Percentiles rank a stretch among this genome's conserved stretches.
phyloP scores from a whole-genome alignment of 164 flowering plant genomes.

The Houttuynia cordata region DNA sequence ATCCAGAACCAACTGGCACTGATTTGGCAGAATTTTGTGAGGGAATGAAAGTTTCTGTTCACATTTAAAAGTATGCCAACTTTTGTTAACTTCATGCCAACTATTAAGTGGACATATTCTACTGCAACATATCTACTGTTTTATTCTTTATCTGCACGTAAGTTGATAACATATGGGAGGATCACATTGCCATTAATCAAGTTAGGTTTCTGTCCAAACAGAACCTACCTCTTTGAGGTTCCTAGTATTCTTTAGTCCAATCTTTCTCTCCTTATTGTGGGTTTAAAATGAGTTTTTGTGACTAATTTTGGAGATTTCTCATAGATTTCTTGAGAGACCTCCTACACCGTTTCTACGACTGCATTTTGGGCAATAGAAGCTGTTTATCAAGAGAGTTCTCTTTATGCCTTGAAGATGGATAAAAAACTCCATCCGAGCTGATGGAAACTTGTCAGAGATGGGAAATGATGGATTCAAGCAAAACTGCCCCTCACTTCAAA shows the following conservation, averaged over 20 bases:
- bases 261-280: not conserved
- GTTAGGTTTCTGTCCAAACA: not conserved
- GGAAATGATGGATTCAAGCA: conserved; percentile 61
- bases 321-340: conserved; percentile 58
- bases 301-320: not conserved
- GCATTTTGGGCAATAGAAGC: conserved; percentile 87
- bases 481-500: conserved; percentile 46
- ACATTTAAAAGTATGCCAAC: too few relatives aligned
- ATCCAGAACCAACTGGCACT: too few relatives aligned
- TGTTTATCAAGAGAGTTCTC: conserved; percentile 76
- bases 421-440: conserved; percentile 51
- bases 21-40: too few relatives aligned
- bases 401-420: conserved; percentile 50
- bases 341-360: conserved; percentile 55
- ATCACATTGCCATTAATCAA: too few relatives aligned
- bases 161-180: too few relatives aligned
- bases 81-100: too few relatives aligned
- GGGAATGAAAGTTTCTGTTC: too few relatives aligned
- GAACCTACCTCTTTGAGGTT: not conserved
- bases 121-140: too few relatives aligned
- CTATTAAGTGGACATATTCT: too few relatives aligned
- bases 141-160: too few relatives aligned
- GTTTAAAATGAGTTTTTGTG: not conserved
- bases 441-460: conserved; percentile 69
- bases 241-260: not conserved